Conservation (phyloP, 129 eudicot genomes). For the Lactuca sativa region DNA sequence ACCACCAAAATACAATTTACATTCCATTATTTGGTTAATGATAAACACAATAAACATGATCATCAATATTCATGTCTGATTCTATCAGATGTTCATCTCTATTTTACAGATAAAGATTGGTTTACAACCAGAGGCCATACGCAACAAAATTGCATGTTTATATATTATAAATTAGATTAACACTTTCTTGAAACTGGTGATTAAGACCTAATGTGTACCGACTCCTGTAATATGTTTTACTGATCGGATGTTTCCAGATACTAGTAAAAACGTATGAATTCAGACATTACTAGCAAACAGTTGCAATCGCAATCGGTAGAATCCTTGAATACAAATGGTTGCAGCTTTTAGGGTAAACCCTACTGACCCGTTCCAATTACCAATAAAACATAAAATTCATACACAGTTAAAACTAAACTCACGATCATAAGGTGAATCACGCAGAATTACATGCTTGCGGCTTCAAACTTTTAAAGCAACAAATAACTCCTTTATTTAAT, state of each 20-base stretch:
- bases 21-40: not conserved
- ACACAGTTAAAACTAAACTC: conserved; percentile 11
- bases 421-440: conserved; percentile 16
- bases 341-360: conserved; percentile 13
- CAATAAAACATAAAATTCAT: conserved; percentile 6
- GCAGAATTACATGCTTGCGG: conserved; percentile 1
- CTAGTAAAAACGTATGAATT: conserved; percentile 10
- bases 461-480: conserved; percentile 6
- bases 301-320: not conserved
- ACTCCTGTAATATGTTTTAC: not conserved
- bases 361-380: conserved; percentile 11
- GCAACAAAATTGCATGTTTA: not conserved
- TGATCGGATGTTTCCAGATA: not conserved
- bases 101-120: not conserved
- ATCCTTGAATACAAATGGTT: conserved; percentile 1
- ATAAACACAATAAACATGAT: not conserved
- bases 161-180: not conserved
- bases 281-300: conserved; percentile 11
- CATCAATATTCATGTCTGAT: not conserved
- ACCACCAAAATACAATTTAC: conserved; percentile 12
- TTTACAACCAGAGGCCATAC: not conserved
- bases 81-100: not conserved
- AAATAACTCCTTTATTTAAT: not conserved
- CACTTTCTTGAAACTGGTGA: not conserved
- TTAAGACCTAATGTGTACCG: not conserved